A percentile compares a stretch with the other conserved stretches of the same genome.
Conservation (phyloP, 2,329 filamentous ascomycete species). For the Cryphonectria carpinicola region DNA sequence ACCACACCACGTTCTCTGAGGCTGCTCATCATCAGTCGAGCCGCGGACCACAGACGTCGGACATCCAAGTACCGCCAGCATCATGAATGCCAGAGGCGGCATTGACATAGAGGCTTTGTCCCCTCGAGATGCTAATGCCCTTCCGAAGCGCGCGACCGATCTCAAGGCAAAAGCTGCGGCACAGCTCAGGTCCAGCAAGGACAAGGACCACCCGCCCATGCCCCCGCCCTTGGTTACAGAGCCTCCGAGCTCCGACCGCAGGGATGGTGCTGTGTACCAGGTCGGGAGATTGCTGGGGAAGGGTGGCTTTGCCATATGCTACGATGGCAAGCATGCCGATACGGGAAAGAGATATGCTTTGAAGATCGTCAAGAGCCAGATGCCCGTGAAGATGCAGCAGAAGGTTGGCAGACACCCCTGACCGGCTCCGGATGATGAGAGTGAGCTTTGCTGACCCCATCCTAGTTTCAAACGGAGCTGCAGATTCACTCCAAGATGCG, state of each 20-base stretch:
- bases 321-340: slow-evolving; percentile 69
- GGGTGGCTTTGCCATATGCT: slow-evolving; percentile 82
- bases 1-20: neutral
- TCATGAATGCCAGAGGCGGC: slow-evolving; percentile 44
- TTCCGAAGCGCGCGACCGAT: slow-evolving; percentile 55
- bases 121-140: slow-evolving; percentile 66
- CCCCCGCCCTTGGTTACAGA: slow-evolving; percentile 64
- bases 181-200: slow-evolving; percentile 60
- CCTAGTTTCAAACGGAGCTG: slow-evolving; percentile 76
- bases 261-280: slow-evolving; percentile 72
- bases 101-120: slow-evolving; percentile 67
- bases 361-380: slow-evolving; percentile 83
- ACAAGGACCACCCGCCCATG: slow-evolving; percentile 69
- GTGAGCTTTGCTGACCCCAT: slow-evolving; percentile 18
- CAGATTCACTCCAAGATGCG: slow-evolving; percentile 99
- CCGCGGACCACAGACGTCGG: neutral
- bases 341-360: slow-evolving; percentile 72
- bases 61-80: slow-evolving; percentile 40
- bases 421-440: neutral
- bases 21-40: neutral
- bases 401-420: slow-evolving; percentile 59
- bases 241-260: slow-evolving; percentile 69
- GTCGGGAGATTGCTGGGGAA: slow-evolving; percentile 77
- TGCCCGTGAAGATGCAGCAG: slow-evolving; percentile 82
- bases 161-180: slow-evolving; percentile 57